phyloP scores from a whole-genome alignment of 2,329 filamentous ascomycete species.

The Pseudogymnoascus sp. region DNA sequence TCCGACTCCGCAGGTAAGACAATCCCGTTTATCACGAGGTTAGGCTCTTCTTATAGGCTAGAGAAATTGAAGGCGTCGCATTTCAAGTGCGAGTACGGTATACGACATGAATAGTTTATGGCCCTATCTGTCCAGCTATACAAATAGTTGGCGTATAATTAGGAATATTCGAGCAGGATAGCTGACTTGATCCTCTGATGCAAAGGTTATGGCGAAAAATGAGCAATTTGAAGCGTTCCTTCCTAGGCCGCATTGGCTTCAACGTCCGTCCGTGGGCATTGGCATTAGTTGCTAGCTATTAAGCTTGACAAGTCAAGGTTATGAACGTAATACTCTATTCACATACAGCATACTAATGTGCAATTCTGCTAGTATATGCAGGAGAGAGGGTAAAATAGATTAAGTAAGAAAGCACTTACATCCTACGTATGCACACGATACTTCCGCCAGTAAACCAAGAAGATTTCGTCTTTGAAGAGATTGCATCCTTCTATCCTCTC shows the following conservation, averaged over 20 bases:
- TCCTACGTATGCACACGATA: background rate
- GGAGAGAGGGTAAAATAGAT: background rate
- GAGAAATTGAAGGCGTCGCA: background rate
- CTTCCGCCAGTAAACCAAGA: background rate
- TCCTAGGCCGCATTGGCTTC: background rate
- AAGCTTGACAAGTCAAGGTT: background rate
- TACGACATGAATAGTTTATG: background rate
- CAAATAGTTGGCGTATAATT: background rate
- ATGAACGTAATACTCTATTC: background rate
- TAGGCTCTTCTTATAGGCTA: background rate
- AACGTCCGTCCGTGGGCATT: background rate
- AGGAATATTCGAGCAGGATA: background rate
- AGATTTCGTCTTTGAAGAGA: background rate
- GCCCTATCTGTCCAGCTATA: background rate
- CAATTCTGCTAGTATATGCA: slow-evolving; percentile 5
- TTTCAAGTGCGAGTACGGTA: background rate
- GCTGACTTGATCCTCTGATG: background rate
- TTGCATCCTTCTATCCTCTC: background rate
- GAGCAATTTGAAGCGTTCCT: background rate
- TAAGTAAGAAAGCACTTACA: background rate
- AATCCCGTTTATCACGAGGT: background rate
- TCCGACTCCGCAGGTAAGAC: background rate
- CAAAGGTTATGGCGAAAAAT: background rate
- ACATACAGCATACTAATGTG: background rate
- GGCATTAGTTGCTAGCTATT: background rate